A percentile compares a stretch with the other conserved stretches of the same genome.
phyloP scores from a whole-genome alignment of 2,329 filamentous ascomycete genomes.

The Chaetomiaceae sp. region DNA sequence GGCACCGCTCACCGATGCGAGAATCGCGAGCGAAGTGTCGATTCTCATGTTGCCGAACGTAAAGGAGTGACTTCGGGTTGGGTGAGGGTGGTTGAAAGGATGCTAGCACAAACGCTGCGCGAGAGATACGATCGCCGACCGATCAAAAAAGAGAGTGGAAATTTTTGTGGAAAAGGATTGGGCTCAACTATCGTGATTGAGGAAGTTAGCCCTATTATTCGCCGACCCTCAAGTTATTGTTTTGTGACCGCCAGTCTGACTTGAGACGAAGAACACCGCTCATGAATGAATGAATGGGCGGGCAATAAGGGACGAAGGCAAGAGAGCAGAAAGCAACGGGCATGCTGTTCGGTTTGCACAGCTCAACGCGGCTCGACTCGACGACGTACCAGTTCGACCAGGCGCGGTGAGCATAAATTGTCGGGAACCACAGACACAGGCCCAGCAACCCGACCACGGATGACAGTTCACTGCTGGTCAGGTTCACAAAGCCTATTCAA shows the following conservation, averaged over 20 bases:
- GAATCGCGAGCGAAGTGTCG: conserved; percentile 17
- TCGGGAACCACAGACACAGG: conserved; percentile 16
- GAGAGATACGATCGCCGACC: neutral
- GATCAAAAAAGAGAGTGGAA: neutral
- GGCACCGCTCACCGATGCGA: conserved; percentile 42
- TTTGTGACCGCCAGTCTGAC: neutral
- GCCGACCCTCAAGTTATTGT: neutral
- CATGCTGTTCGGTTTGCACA: neutral
- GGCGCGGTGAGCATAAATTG: conserved; percentile 14
- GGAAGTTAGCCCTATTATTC: conserved; percentile 1
- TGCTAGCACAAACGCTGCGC: neutral
- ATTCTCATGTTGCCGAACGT: conserved; percentile 20
- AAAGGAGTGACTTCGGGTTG: conserved; percentile 13
- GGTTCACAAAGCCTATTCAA: conserved; percentile 12
- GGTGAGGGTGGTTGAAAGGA: neutral
- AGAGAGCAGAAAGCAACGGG: neutral
- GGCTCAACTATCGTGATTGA: neutral
- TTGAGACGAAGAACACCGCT: too few relatives aligned
- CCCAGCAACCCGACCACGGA: conserved; percentile 13
- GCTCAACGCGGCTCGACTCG: too few relatives aligned
- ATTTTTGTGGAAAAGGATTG: conserved; percentile 1
- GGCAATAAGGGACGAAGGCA: neutral
- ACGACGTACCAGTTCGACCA: conserved; percentile 15
- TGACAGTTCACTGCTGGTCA: conserved; percentile 8
- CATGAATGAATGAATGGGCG: neutral